Evolutionary conservation across 1,139 yeast species (phyloP), one percentile per base, ranked within the genome.

Genomic region (Zygosaccharomyces pseudobailii): DNA sequence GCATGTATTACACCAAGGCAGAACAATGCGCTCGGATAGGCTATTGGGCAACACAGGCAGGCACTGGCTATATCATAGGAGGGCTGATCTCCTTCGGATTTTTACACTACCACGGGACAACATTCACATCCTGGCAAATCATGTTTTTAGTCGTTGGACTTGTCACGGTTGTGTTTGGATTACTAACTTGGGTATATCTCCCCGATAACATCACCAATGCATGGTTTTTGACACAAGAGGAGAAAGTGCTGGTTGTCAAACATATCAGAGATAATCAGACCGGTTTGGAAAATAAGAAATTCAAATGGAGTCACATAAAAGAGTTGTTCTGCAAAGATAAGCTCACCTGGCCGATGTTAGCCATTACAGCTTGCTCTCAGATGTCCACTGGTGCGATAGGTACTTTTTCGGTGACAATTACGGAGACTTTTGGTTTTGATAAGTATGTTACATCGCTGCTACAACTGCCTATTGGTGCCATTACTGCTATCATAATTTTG

Each of bases 201-300:
- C 85, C 85, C 2, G 81, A 77, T 57, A 68, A 71, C 24, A 83
- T 82, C 27, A 66, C 76, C n/a, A 62, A 67, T 31, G 82, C 84
- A 3, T 72, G 78, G 73, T 77, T 76, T 58, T 67, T 79, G 47
- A 68, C 66, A 23, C 73, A 70, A 10, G 71, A 71, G 30, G 86
- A 82, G 52, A 78, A 76, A 65, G 59, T 73, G 48, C 65, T 75
- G 55, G 75, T 76, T 10, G 69, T 79, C 39, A 78, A 78, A 48
- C 72, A 76, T 45, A 76, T 82, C 65, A 66, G 73, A 43, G 66
- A 62, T n/a, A 74, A 74, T 56, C 72, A 73, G 51, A 73, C 73
- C 49, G 87, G 87, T 28, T 71, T 79, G 49, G 85, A 83, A 40
- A 77, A 76, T 56, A 72, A 70, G 50, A 71, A 72, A 41, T 76